Evolutionary conservation across 768 basidiomycete species (phyloP).

Genomic region (Podaxis sp.): DNA sequence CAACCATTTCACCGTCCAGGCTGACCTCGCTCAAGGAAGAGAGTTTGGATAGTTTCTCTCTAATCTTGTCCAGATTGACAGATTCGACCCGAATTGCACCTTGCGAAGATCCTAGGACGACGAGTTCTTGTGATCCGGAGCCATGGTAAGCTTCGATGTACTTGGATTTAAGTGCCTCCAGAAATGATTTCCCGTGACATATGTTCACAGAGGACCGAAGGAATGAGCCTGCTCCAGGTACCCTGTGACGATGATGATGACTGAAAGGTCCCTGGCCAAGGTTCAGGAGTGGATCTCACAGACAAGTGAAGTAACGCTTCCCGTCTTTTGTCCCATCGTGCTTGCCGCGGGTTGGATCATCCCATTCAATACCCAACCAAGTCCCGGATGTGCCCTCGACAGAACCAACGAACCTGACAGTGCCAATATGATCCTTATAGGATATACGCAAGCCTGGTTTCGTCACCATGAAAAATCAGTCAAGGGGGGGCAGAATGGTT

Average conservation of each 20-base stretch:
- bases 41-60: constrained; percentile 62
- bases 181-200: constrained; percentile 64
- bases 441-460: constrained; percentile 47
- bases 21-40: constrained; percentile 73
- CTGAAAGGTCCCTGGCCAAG: constrained; percentile 15
- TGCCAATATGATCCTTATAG: constrained; percentile 54
- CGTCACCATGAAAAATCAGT: constrained; percentile 30
- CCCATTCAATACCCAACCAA: constrained; percentile 99
- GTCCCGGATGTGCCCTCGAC: constrained; percentile 59
- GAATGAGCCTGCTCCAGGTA: constrained; percentile 69
- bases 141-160: constrained; percentile 68
- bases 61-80: constrained; percentile 75
- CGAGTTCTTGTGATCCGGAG: constrained; percentile 48
- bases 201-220: constrained; percentile 64
- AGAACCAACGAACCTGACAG: constrained; percentile 62
- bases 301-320: constrained; percentile 72
- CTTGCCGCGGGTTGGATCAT: constrained; percentile 78
- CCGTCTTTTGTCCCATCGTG: constrained; percentile 83
- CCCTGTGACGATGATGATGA: constrained; percentile 31
- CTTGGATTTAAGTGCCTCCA: constrained; percentile 68
- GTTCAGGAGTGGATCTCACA: constrained; percentile 39
- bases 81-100: constrained; percentile 86
- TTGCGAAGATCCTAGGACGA: constrained; percentile 76
- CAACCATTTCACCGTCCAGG: constrained; percentile 65
- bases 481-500: constrained; percentile 16